Conservation (phyloP, 352 stramenopile genomes). For the Pythium pyrilobum region DNA sequence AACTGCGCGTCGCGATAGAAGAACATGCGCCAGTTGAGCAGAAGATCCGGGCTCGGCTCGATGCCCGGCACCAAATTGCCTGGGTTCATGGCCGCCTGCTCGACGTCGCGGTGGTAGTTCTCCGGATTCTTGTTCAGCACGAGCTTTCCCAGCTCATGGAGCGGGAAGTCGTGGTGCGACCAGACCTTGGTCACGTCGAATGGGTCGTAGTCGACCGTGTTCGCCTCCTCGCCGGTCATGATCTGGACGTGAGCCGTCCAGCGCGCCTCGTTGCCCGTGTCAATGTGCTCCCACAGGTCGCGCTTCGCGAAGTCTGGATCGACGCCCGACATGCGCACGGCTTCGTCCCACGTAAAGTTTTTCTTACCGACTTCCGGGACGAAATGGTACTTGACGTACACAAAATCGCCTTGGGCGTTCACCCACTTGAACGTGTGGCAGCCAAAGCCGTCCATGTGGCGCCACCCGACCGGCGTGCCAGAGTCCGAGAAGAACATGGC, state of each 20-base stretch:
- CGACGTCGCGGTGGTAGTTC: slow-evolving; percentile 94
- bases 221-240: slow-evolving; percentile 79
- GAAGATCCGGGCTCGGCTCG: slow-evolving; percentile 57
- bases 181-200: slow-evolving; percentile 94
- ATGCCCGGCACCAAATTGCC: slow-evolving; percentile 90
- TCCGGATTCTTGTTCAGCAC: slow-evolving; percentile 90
- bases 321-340: slow-evolving; percentile 47
- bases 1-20: slow-evolving; percentile 87
- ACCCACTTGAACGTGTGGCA: slow-evolving; percentile 90
- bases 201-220: slow-evolving; percentile 65
- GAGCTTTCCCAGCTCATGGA: slow-evolving; percentile 81
- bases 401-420: slow-evolving; percentile 63
- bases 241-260: slow-evolving; percentile 92
- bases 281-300: slow-evolving; percentile 91
- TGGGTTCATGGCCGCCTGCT: slow-evolving; percentile 91
- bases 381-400: slow-evolving; percentile 93
- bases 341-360: slow-evolving; percentile 83
- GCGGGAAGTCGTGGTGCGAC: slow-evolving; percentile 83
- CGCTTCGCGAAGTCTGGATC: slow-evolving; percentile 89
- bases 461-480: slow-evolving; percentile 84
- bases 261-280: slow-evolving; percentile 63
- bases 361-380: slow-evolving; percentile 89
- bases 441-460: slow-evolving; percentile 92
- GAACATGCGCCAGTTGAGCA: slow-evolving; percentile 60
- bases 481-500: slow-evolving; percentile 88